phyloP scores from a whole-genome alignment of 139 green algal species.

The Microglena sp. region DNA sequence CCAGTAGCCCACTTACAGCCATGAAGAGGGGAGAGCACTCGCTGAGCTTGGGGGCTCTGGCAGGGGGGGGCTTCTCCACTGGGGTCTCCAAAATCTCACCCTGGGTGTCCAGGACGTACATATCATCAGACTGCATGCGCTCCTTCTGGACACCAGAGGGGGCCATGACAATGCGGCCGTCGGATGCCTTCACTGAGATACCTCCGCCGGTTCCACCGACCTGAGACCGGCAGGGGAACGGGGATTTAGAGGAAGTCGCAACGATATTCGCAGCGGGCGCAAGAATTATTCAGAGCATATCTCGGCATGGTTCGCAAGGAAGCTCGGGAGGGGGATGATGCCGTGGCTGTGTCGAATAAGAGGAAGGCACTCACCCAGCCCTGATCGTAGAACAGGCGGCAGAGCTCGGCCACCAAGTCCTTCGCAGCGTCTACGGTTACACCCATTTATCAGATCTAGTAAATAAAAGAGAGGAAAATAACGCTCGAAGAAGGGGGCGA shows the following conservation, averaged over 20 bases:
- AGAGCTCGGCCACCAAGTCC: constrained; percentile 74
- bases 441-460: too few species aligned
- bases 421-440: constrained; percentile 57
- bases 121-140: constrained; percentile 82
- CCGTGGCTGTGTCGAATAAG: too few species aligned
- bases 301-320: too few species aligned
- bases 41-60: constrained; percentile 79
- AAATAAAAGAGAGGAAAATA: too few species aligned
- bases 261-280: too few species aligned
- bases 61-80: constrained; percentile 44
- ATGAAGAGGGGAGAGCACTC: constrained; percentile 89
- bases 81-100: constrained; percentile 61
- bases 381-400: constrained; percentile 65
- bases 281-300: too few species aligned
- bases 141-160: constrained; percentile 92
- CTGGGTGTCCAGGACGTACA: constrained; percentile 81
- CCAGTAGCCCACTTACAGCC: constrained; percentile 50
- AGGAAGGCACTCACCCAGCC: too few species aligned
- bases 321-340: too few species aligned
- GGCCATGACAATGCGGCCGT: constrained; percentile 71
- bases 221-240: neutral
- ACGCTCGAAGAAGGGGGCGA: too few species aligned
- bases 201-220: constrained; percentile 77
- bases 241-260: too few species aligned
- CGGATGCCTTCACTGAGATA: constrained; percentile 67